Base-by-base conservation (phyloP, 345 rosid species). In the Cochlearia excelsa region DNA sequence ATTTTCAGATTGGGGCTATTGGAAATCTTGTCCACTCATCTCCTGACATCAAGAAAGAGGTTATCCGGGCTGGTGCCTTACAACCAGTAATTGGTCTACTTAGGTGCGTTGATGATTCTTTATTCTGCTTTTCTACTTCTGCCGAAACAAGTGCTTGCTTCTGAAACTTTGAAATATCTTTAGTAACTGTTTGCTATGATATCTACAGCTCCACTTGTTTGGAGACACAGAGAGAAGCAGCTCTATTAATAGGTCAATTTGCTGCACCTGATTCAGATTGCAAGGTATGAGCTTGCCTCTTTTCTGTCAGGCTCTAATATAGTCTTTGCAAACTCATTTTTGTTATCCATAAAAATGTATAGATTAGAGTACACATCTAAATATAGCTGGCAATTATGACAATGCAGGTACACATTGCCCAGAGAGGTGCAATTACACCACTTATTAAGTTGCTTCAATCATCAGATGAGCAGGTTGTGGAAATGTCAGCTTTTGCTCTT, bases 401-500 rank as follows among this genome's bases (percentile, higher is more conserved):
- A 4, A 9, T 75, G 80, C 80, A 88, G 92, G 92, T 77, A 58
- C 86, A 88, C 61, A 88, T 88, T 67, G 91, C 76, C 59, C 94
- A 86, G 73, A 81, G 91, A 76, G 90, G 85, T 59, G 94, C 82
- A 54, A 75, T 82, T 35, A 58, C 66, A 28, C 97, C 97, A 26
- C 75, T 89, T 16, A 79, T 89, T 58, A 75, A 77, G 33, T 71
- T 89, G 97, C 92, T 89, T 45, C 68, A 74, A 26, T 73, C 87
- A 29, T 54, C 81, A 50, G 87, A 89, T 71, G 75, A 57, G 9
- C 86, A 86, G 57, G 86, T 82, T 31, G 72, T 78, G 72, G 88
- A 84, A 74, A 84, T 86, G 92, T 61, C 97, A 30, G 83, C 92
- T 55, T 89, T 86, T 73, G 92, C 90, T 4, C 87, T 89, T 46